phyloP scores from a whole-genome alignment of 768 basidiomycete genomes.

The Saitozyma sp. region DNA sequence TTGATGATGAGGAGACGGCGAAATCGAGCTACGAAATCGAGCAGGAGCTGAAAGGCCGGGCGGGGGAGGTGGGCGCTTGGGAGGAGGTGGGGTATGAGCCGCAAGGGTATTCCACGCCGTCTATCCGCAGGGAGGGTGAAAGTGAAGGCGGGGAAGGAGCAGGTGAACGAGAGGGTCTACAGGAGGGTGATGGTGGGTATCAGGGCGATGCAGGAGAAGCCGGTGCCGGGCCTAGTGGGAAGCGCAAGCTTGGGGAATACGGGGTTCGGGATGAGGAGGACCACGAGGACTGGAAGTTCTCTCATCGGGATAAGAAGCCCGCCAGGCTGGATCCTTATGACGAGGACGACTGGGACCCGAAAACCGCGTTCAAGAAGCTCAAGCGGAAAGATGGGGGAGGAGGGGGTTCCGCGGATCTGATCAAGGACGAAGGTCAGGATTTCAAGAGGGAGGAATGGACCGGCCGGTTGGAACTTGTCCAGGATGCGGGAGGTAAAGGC shows the following conservation, averaged over 20 bases:
- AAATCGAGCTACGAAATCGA: constrained; percentile 64
- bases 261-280: constrained; percentile 27
- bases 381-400: constrained; percentile 55
- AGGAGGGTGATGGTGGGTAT: background rate
- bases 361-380: constrained; percentile 63
- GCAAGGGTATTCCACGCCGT: constrained; percentile 7
- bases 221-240: constrained; percentile 1
- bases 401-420: constrained; percentile 3
- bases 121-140: background rate
- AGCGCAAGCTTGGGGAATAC: constrained; percentile 24
- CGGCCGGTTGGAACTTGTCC: constrained; percentile 16
- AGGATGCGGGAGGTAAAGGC: constrained; percentile 11
- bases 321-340: constrained; percentile 60
- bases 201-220: background rate
- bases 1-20: constrained; percentile 72
- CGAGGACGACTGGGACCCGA: constrained; percentile 81
- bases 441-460: constrained; percentile 13
- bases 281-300: constrained; percentile 51
- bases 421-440: constrained; percentile 22
- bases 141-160: constrained; percentile 6
- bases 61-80: constrained; percentile 22
- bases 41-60: constrained; percentile 45
- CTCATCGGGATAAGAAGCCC: constrained; percentile 71
- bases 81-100: constrained; percentile 20
- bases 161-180: background rate